These are phyloP conservation scores for Echinosophora koreensis DNA, from an alignment of 306 rosid genomes.

Conservation along the genomic window DNA sequence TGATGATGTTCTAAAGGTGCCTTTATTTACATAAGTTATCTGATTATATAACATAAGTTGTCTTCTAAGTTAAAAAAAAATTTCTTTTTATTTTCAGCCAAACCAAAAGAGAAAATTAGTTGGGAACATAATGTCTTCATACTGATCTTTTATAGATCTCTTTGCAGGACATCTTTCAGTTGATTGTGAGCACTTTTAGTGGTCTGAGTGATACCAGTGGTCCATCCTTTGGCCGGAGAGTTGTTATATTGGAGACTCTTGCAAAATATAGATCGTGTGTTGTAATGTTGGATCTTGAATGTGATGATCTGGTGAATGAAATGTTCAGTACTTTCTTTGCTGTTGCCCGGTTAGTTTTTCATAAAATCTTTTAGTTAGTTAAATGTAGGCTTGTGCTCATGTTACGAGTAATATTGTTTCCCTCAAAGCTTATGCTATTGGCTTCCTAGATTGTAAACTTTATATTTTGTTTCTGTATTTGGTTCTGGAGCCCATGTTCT, in stretches of 20 bases:
- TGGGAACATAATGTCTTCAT: constrained; percentile 35
- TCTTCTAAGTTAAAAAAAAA: constrained; percentile 13
- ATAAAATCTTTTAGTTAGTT: constrained; percentile 36
- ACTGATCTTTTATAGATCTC: constrained; percentile 49
- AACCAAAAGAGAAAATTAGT: constrained; percentile 23
- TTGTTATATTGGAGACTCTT: constrained; percentile 87
- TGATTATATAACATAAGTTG: constrained; percentile 40
- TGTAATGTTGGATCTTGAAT: constrained; percentile 98
- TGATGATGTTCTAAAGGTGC: constrained; percentile 91
- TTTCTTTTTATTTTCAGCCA: constrained; percentile 33
- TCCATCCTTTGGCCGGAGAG: constrained; percentile 88
- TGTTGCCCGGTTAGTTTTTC: constrained; percentile 81
- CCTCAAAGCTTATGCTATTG: constrained; percentile 37
- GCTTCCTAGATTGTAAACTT: constrained; percentile 40
- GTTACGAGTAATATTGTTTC: constrained; percentile 27
- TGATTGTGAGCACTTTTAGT: constrained; percentile 90
- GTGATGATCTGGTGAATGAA: constrained; percentile 92
- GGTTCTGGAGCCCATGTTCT: constrained; percentile 31
- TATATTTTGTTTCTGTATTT: constrained; percentile 36
- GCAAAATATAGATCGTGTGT: constrained; percentile 98
- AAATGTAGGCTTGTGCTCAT: constrained; percentile 23
- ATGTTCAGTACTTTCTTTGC: constrained; percentile 90
- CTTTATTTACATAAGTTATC: constrained; percentile 43
- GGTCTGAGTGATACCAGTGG: constrained; percentile 84
- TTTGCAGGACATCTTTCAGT: constrained; percentile 88